Evolutionary conservation across 805 yeast genomes (phyloP).

Genomic region (Dipodascus geniculatus): DNA sequence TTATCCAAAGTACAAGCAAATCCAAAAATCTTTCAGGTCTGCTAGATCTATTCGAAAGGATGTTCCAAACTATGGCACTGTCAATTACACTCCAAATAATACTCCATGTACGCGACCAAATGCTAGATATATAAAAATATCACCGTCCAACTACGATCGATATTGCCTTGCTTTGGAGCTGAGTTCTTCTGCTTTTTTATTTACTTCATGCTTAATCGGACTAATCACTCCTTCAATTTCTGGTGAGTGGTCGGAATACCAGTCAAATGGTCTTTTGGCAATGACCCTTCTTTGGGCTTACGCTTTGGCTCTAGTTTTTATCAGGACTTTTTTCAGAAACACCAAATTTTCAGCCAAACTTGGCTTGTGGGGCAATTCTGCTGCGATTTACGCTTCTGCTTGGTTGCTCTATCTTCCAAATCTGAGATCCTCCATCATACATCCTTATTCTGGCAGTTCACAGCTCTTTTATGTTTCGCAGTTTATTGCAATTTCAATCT

Average conservation of each 20-base stretch:
- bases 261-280: neutral
- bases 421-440: constrained; percentile 18
- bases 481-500: constrained; percentile 33
- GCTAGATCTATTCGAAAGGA: neutral
- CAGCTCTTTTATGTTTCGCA: constrained; percentile 13
- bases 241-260: constrained; percentile 1
- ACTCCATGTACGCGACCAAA: constrained; percentile 1
- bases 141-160: constrained; percentile 11
- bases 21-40: neutral
- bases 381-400: constrained; percentile 15
- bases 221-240: neutral
- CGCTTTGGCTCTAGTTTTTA: constrained; percentile 14
- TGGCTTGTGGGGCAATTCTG: constrained; percentile 20
- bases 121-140: constrained; percentile 4
- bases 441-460: constrained; percentile 15
- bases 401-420: constrained; percentile 13
- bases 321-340: constrained; percentile 12
- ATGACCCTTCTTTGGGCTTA: constrained; percentile 16
- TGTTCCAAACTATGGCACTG: neutral
- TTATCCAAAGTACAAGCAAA: neutral
- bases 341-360: constrained; percentile 11
- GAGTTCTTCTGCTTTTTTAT: neutral
- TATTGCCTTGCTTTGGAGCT: constrained; percentile 12
- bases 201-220: neutral
- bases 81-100: neutral